phyloP scores from a whole-genome alignment of 208 protist genomes.

The Wallacemonas rigidus region DNA sequence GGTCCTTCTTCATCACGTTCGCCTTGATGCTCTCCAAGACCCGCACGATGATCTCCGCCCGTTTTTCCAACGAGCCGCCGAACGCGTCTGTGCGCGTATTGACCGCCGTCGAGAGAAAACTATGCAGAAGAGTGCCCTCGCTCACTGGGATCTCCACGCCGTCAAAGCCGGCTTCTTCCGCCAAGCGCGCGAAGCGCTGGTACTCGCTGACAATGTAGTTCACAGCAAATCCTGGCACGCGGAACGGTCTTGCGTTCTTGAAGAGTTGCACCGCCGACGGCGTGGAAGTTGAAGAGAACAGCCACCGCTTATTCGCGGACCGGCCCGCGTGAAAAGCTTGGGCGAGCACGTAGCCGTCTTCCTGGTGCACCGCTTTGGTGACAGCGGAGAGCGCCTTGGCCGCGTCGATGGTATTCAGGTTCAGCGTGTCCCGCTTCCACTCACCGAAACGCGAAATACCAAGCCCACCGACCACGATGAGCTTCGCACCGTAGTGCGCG shows the following conservation, averaged over 20 bases:
- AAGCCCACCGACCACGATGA: slow-evolving; percentile 91
- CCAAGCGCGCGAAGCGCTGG: slow-evolving; percentile 82
- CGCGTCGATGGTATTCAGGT: slow-evolving; percentile 73
- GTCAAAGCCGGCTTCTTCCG: slow-evolving; percentile 94
- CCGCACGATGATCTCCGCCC: slow-evolving; percentile 81
- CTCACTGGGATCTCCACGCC: slow-evolving; percentile 94
- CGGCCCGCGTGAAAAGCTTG: slow-evolving; percentile 93
- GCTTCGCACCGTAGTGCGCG: slow-evolving; percentile 80
- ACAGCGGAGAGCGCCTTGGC: slow-evolving; percentile 72
- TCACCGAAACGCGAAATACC: slow-evolving; percentile 77
- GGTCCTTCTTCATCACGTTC: slow-evolving; percentile 38
- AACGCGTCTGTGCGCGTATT: slow-evolving; percentile 91
- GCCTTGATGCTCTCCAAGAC: slow-evolving; percentile 76
- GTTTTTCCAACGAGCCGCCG: slow-evolving; percentile 76
- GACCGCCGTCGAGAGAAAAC: slow-evolving; percentile 88
- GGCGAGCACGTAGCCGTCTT: slow-evolving; percentile 89
- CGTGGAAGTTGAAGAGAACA: slow-evolving; percentile 57
- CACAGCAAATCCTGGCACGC: slow-evolving; percentile 53
- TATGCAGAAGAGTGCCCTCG: slow-evolving; percentile 94
- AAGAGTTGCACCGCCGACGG: slow-evolving; percentile 70
- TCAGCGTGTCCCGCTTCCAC: slow-evolving; percentile 78
- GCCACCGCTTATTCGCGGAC: slow-evolving; percentile 56
- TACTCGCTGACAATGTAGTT: slow-evolving; percentile 89
- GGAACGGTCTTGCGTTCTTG: slow-evolving; percentile 49
- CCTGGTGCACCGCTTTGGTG: slow-evolving; percentile 84